These are phyloP conservation scores for Dioscorea cayenensis DNA, from an alignment of 116 monocot genomes.

Conservation along the genomic window DNA sequence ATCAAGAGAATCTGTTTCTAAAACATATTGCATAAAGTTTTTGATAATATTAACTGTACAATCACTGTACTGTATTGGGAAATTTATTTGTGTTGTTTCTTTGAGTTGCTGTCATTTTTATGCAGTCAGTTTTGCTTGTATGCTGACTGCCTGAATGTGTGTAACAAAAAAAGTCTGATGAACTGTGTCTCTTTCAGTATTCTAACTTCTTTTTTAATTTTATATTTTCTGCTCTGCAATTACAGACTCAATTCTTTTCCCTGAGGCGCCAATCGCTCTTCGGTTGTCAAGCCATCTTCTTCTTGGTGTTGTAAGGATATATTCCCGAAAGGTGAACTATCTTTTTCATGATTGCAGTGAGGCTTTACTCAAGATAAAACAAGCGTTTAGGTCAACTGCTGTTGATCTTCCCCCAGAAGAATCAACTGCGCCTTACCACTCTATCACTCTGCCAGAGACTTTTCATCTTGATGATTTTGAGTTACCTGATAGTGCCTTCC, in stretches of 20 bases:
- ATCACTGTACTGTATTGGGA: background rate
- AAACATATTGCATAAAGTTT: background rate
- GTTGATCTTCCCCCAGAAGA: constrained; percentile 99
- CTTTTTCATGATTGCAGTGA: constrained; percentile 99
- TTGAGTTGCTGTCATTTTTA: background rate
- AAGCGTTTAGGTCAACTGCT: constrained; percentile 94
- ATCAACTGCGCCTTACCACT: constrained; percentile 99
- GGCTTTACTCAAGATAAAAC: constrained; percentile 93
- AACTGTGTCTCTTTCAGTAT: background rate
- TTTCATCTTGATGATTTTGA: constrained; percentile 99
- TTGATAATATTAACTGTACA: background rate
- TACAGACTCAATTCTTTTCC: constrained; percentile 97
- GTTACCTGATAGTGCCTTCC: constrained; percentile 65
- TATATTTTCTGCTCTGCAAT: constrained; percentile 3
- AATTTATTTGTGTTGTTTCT: background rate
- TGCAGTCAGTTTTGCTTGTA: background rate
- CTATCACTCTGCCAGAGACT: constrained; percentile 97
- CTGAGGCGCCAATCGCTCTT: constrained; percentile 97
- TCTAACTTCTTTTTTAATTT: background rate
- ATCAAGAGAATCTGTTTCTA: too few relatives aligned
- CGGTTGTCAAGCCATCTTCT: constrained; percentile 97
- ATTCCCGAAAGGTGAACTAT: constrained; percentile 99
- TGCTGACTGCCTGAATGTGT: background rate
- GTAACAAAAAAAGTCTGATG: background rate
- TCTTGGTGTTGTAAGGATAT: constrained; percentile 98